Evolutionary conservation across 257 asterid genomes (phyloP).

Genomic region (Ocimum tenuiflorum): DNA sequence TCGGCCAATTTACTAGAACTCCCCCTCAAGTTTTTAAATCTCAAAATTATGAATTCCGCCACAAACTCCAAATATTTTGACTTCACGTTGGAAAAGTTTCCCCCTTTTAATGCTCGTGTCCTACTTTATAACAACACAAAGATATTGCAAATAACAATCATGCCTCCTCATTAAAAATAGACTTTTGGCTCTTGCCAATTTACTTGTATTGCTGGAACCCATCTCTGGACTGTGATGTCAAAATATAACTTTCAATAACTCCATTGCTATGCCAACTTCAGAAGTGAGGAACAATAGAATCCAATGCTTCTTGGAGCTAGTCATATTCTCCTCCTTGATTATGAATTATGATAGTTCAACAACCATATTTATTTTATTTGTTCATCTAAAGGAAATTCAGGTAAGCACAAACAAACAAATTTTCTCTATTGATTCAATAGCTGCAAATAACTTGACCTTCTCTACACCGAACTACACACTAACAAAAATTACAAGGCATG

Average conservation of each 20-base stretch:
- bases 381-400: too few relatives aligned
- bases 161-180: not conserved
- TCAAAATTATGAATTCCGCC: not conserved
- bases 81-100: not conserved
- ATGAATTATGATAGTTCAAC: not conserved
- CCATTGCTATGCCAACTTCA: slow-evolving; percentile 10
- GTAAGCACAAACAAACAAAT: slow-evolving; percentile 14
- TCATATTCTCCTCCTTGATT: too few relatives aligned
- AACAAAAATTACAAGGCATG: not conserved
- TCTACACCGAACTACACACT: slow-evolving; percentile 2
- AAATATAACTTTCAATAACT: slow-evolving; percentile 8
- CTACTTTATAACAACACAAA: slow-evolving; percentile 14
- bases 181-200: too few relatives aligned
- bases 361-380: too few relatives aligned
- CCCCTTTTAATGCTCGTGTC: slow-evolving; percentile 16
- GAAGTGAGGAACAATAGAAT: slow-evolving; percentile 15
- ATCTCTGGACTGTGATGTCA: too few relatives aligned
- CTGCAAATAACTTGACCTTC: slow-evolving; percentile 7
- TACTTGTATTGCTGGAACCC: too few relatives aligned
- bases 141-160: not conserved
- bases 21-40: slow-evolving; percentile 4
- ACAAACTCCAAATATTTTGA: not conserved
- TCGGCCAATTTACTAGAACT: not conserved
- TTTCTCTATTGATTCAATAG: not conserved
- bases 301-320: slow-evolving; percentile 25